Evolutionary conservation across 2,329 filamentous ascomycete species (phyloP).

Genomic region (Paracorniculantispora psalliotae): DNA sequence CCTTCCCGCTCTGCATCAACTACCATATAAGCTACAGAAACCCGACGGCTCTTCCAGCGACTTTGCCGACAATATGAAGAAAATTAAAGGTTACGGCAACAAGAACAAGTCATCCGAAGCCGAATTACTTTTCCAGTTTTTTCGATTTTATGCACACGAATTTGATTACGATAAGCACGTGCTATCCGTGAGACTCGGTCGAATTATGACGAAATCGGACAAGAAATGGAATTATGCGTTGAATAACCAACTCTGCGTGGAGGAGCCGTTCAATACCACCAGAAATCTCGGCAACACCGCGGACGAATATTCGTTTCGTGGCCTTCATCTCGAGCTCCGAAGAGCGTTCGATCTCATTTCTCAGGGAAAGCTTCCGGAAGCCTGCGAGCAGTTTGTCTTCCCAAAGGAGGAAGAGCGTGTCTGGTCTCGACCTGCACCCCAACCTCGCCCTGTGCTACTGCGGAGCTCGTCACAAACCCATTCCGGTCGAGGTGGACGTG

Average conservation of each 20-base stretch:
- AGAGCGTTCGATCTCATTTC: constrained; percentile 81
- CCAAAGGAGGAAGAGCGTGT: constrained; percentile 73
- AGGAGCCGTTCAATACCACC: constrained; percentile 88
- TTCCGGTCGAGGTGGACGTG: constrained; percentile 43
- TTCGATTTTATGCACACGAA: constrained; percentile 89
- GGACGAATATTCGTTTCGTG: constrained; percentile 89
- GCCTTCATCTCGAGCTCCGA: constrained; percentile 83
- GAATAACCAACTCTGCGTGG: constrained; percentile 86
- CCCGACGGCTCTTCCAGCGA: constrained; percentile 64
- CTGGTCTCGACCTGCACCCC: constrained; percentile 52
- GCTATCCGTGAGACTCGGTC: constrained; percentile 79
- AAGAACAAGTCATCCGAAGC: constrained; percentile 80
- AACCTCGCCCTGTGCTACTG: constrained; percentile 51
- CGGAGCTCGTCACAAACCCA: constrained; percentile 59
- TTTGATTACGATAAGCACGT: constrained; percentile 82
- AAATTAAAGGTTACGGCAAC: constrained; percentile 66
- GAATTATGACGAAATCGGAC: constrained; percentile 70
- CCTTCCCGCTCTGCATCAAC: constrained; percentile 77
- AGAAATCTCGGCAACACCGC: constrained; percentile 94
- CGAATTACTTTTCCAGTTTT: constrained; percentile 90
- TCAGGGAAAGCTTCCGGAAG: constrained; percentile 72
- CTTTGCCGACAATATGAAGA: constrained; percentile 82
- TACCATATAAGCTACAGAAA: constrained; percentile 42
- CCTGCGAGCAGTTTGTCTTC: constrained; percentile 83
- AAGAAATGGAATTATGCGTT: constrained; percentile 81